Evolutionary conservation across 257 asterid species (phyloP).

Genomic region (Salvia rosmarinus): DNA sequence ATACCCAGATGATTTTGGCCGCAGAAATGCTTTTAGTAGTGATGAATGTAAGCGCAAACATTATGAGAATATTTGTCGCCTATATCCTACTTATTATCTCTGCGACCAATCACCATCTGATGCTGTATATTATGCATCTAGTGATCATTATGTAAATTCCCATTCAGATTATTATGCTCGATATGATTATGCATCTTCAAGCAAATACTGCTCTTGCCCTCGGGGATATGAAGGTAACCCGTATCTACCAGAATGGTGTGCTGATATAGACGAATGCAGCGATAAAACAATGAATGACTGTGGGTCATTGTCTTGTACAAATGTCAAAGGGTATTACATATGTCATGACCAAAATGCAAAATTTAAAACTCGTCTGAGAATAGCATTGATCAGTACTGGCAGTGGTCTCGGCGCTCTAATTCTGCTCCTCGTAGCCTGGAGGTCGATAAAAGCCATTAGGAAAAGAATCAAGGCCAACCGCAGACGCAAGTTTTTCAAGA

Average conservation of each 20-base stretch:
- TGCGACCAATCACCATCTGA: too few species aligned
- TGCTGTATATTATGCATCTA: too few species aligned
- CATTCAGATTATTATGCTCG: too few species aligned
- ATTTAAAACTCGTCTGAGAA: not conserved
- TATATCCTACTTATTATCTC: too few species aligned
- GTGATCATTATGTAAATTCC: too few species aligned
- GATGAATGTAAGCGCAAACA: not conserved
- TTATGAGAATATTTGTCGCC: too few species aligned
- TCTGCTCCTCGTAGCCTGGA: constrained; percentile 27
- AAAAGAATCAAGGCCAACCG: constrained; percentile 30
- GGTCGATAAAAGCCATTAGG: constrained; percentile 15
- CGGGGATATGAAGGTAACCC: constrained; percentile 36
- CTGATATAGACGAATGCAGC: constrained; percentile 30
- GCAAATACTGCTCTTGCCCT: not conserved
- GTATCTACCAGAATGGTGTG: constrained; percentile 34
- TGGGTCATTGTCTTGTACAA: not conserved
- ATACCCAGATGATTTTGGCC: not conserved
- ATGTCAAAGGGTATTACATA: accelerated
- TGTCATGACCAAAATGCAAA: not conserved
- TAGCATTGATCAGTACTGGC: not conserved
- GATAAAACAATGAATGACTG: too few species aligned
- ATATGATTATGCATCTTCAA: not conserved
- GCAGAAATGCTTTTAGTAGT: not conserved
- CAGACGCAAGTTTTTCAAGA: constrained; percentile 34
- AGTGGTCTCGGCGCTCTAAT: constrained; percentile 19